Conservation (phyloP, 192 early-diverging fungal species). For the Gaertneriomyces semiglobifer region DNA sequence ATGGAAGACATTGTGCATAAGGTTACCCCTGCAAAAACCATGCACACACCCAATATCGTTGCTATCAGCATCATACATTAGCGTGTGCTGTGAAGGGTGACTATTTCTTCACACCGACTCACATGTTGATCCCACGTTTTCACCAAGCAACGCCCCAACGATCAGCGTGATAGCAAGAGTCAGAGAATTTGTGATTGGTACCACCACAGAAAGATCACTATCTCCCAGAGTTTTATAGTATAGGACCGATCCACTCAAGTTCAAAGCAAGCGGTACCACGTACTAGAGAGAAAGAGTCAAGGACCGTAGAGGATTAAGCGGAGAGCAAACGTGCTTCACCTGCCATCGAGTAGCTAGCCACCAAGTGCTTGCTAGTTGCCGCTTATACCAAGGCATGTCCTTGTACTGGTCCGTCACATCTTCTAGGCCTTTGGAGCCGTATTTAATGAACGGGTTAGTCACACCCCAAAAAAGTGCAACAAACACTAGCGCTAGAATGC, state of each 20-base stretch:
- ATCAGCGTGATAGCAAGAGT: slow-evolving; percentile 84
- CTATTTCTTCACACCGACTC: slow-evolving; percentile 12
- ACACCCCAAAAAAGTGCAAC: slow-evolving; percentile 92
- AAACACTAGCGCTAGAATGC: slow-evolving; percentile 39
- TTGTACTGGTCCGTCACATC: slow-evolving; percentile 44
- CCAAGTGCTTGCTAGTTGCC: slow-evolving; percentile 59
- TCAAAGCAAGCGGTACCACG: slow-evolving; percentile 78
- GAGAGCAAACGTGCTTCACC: slow-evolving; percentile 35
- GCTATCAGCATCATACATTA: slow-evolving; percentile 11
- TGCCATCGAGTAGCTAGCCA: slow-evolving; percentile 85
- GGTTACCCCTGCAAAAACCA: slow-evolving; percentile 32
- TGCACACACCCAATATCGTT: slow-evolving; percentile 28
- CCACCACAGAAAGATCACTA: slow-evolving; percentile 82
- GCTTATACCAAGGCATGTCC: slow-evolving; percentile 42
- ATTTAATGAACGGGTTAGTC: slow-evolving; percentile 95
- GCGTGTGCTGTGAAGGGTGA: background rate
- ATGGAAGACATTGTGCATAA: slow-evolving; percentile 17
- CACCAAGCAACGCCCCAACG: slow-evolving; percentile 76
- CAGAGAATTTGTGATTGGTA: slow-evolving; percentile 88
- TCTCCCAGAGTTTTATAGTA: slow-evolving; percentile 91
- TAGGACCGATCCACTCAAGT: slow-evolving; percentile 85
- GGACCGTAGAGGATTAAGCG: background rate
- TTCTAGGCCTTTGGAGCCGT: slow-evolving; percentile 78
- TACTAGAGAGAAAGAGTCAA: slow-evolving; percentile 45
- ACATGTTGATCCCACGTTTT: slow-evolving; percentile 65